Conservation (phyloP, 2,329 filamentous ascomycete genomes). For the Ceratocystiopsis minuta region DNA sequence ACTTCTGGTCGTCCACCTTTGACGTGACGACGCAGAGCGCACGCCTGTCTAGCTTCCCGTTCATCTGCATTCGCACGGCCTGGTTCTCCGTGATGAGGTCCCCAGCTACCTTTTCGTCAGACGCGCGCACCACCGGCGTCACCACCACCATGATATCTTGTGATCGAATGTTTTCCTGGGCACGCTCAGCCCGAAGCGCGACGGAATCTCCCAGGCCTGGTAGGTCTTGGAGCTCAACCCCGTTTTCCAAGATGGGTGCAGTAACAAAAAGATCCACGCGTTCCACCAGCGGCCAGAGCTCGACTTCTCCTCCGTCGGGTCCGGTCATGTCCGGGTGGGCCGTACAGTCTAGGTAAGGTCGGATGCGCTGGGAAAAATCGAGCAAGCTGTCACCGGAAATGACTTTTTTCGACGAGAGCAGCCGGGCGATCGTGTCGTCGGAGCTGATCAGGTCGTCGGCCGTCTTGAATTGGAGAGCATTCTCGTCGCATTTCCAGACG, state of each 20-base stretch:
- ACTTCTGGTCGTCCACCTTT: conserved; percentile 15
- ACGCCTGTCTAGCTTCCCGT: conserved; percentile 11
- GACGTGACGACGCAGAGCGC: conserved; percentile 13
- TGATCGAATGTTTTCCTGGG: conserved; percentile 6
- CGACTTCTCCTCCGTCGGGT: not conserved
- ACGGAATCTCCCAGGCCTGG: conserved; percentile 30
- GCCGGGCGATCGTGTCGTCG: not conserved
- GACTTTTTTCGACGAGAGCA: not conserved
- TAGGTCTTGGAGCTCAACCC: conserved; percentile 33
- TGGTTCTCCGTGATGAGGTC: conserved; percentile 13
- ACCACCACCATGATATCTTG: conserved; percentile 15
- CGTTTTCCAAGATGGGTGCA: conserved; percentile 25
- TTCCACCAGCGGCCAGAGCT: conserved; percentile 20
- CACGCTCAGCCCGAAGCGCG: conserved; percentile 12
- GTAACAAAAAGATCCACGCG: conserved; percentile 24
- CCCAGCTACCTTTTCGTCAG: conserved; percentile 11
- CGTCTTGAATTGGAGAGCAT: not conserved
- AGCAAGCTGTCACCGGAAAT: not conserved
- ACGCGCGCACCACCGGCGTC: conserved; percentile 10
- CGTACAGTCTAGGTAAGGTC: conserved; percentile 5
- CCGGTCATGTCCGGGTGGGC: not conserved
- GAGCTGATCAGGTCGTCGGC: not conserved
- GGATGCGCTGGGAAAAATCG: not conserved
- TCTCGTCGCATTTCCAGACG: not conserved
- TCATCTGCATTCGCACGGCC: conserved; percentile 12